Base-by-base conservation (phyloP, 2,329 filamentous ascomycete genomes). In the Fusarium sp. region DNA sequence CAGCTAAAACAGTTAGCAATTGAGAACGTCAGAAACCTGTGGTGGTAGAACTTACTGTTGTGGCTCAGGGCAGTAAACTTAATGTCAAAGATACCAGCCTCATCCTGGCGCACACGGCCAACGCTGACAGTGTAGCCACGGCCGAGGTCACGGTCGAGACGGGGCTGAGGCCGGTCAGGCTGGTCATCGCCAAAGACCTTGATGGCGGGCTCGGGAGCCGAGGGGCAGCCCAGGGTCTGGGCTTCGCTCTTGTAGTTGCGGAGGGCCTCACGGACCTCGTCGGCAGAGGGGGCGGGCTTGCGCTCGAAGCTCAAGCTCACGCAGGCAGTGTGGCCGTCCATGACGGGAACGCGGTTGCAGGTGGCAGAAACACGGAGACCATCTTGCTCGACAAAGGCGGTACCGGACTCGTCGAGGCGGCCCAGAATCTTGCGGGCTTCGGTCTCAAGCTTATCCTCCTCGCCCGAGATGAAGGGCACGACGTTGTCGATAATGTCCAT, bases 401-500 rank as follows among this genome's bases (percentile, higher is more conserved):
- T 95, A 20, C 89, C 87, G 20, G 93, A 91, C 45, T 85, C 84
- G 79, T 94, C 94, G 78, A 98, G 86, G 37, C 83, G 83, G 62
- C 97, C 96, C 4, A 98, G 89, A 78, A 98, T 98, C 90, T 98
- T 98, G 79, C 94, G 93, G 3, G 97, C 95, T 84, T 98, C 97
- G 4, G 93, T 94, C 87, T 98, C 94, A 33, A 98, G 90, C 87
- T 98, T 98, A 84, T 98, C 95, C 84, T 98, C 97, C 85, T 98
- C 97, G 68, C 95, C 95, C 1, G 90, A 89, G 81, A 98, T 99
- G 84, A 91, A 98, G 10, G 97, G 97, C 52, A 99, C 94, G 2
- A 98, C 93, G 81, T 98, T 98, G 86, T 98, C 97, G 71, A 98
- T 86, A 70, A 98, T 93, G 84, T 98, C 97, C 95, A 98, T 98